These are phyloP conservation scores for Avena atlantica DNA, from an alignment of 176 grass and related monocot species.

Conservation along the genomic window DNA sequence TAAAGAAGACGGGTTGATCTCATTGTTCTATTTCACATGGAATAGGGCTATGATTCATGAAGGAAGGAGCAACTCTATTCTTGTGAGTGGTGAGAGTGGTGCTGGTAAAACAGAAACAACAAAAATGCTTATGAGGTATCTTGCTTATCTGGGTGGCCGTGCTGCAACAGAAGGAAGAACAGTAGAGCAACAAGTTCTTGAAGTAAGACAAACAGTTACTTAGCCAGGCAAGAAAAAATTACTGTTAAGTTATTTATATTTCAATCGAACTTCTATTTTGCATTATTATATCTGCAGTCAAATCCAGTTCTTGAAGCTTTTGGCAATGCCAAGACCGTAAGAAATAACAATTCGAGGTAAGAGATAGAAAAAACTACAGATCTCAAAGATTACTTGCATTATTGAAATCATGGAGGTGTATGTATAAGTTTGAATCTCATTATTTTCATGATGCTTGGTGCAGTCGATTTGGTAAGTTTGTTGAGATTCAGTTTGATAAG, in stretches of 20 bases:
- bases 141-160: slow-evolving; percentile 95
- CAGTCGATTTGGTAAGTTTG: slow-evolving; percentile 99
- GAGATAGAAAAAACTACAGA: slow-evolving; percentile 1
- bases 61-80: slow-evolving; percentile 92
- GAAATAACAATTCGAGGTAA: slow-evolving; percentile 99
- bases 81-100: slow-evolving; percentile 99
- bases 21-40: slow-evolving; percentile 36
- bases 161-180: slow-evolving; percentile 96
- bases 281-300: slow-evolving; percentile 76
- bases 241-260: slow-evolving; percentile 35
- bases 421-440: slow-evolving; percentile 50
- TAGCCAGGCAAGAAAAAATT: slow-evolving; percentile 21
- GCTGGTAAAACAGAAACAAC: slow-evolving; percentile 99
- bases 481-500: slow-evolving; percentile 98
- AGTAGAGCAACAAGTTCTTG: slow-evolving; percentile 97
- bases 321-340: slow-evolving; percentile 98
- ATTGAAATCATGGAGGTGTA: slow-evolving; percentile 27
- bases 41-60: slow-evolving; percentile 97
- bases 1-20: slow-evolving; percentile 14
- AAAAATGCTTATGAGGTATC: slow-evolving; percentile 99
- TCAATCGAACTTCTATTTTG: slow-evolving; percentile 30
- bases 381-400: slow-evolving; percentile 20
- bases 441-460: slow-evolving; percentile 44
- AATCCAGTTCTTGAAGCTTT: slow-evolving; percentile 99
- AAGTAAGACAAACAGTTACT: slow-evolving; percentile 59